Evolutionary conservation across 1,284 basidiomycete species (phyloP), one percentile per base, ranked within the genome.

Genomic region (Sphaerobolus stellatus): DNA sequence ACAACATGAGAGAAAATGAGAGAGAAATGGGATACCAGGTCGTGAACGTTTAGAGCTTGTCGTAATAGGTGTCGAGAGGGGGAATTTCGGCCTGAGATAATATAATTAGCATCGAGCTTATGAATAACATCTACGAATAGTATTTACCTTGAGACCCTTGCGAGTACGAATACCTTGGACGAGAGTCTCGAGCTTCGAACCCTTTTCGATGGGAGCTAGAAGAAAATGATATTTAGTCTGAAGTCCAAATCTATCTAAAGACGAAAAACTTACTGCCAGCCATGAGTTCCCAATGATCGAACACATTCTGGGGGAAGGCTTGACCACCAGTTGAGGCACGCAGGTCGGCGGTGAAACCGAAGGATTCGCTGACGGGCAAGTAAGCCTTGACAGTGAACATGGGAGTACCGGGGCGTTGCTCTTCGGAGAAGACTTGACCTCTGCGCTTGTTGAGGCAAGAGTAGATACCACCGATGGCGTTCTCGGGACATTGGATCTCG

Each of bases 341-440:
- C 55, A 99, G 86, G 65, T 92, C 95, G 66, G 90, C 94, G 76
- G 96, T 98, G 89, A 99, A 99, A 66, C 97, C 96, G 80, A 99
- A 99, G 18, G 96, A 98, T 78, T 98, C 96, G 74, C 82, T 79
- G 75, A 98, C 94, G 69, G 96, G 96, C 52, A 98, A 81, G 82
- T 95, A 97, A 31, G 95, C 95, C 86, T 98, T 99, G 77, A 99
- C 92, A 56, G 93, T 99, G 85, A 96, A 98, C 94, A 99, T 98
- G 59, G 97, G 97, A 24, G 97, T 99, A 79, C 97, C 96, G 8
- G 88, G 80, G 68, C 96, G 82, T 77, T 98, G 96, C 78, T 99
- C 96, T 76, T 99, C 92, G 64, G 88, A 91, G 84, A 96, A 95
- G 63, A 99, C 97, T 73, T 97, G 94, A 60, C 96, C 97, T 85